Conservation (phyloP, 768 basidiomycete species). For the Tricholoma matsutake region DNA sequence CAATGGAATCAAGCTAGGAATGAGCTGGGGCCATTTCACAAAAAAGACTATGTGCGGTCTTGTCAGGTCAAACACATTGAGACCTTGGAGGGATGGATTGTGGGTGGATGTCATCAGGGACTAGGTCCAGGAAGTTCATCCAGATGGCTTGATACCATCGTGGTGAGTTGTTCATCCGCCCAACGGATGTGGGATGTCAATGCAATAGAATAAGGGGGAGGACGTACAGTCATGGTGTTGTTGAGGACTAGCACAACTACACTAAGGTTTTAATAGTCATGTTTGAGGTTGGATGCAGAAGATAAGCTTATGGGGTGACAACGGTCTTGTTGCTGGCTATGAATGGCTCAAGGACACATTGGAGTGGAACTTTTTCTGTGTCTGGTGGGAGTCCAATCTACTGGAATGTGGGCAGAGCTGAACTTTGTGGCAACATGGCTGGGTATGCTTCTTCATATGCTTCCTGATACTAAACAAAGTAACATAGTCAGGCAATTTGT, state of each 20-base stretch:
- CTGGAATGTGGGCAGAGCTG: slow-evolving; percentile 1
- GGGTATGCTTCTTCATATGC: slow-evolving; percentile 82
- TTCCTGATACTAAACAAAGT: slow-evolving; percentile 64
- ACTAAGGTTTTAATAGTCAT: slow-evolving; percentile 34
- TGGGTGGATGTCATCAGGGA: no score
- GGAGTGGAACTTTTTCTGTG: slow-evolving; percentile 60
- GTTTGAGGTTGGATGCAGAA: background rate
- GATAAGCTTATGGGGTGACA: slow-evolving; percentile 73
- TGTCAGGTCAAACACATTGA: no score
- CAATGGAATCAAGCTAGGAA: no score
- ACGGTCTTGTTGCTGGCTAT: slow-evolving; percentile 67
- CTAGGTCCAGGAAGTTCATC: no score
- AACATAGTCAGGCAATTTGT: no score
- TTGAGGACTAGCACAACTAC: slow-evolving; percentile 86
- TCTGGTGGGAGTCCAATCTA: slow-evolving; percentile 85
- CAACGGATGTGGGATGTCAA: no score
- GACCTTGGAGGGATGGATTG: no score
- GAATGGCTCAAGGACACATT: slow-evolving; percentile 80
- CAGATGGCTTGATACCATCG: no score
- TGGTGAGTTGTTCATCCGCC: no score
- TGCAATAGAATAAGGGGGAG: no score
- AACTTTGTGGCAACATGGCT: background rate
- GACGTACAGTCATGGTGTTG: slow-evolving; percentile 61
- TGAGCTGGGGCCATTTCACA: no score
- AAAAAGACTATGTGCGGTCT: no score